Base-by-base conservation (phyloP, 768 basidiomycete genomes). In the Termitomyces heimii region DNA sequence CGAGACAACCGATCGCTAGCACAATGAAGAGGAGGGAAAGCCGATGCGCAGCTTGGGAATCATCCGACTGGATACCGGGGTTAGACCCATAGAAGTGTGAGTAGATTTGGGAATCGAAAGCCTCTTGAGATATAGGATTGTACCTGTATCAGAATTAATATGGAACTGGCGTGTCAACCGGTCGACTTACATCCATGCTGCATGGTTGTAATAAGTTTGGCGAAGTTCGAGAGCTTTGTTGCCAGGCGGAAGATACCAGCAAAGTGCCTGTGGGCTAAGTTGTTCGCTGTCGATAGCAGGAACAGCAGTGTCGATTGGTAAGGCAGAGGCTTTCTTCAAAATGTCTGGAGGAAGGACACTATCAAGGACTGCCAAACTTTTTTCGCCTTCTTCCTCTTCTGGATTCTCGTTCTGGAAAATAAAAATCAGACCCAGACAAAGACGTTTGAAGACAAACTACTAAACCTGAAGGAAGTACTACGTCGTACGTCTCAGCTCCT, bases 391-490 rank as follows among this genome's bases (percentile, higher is more conserved):
- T 24, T 82, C 80, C 14, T 79, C 80, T 56, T 86, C 84, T 14
- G 75, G 71, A 22, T 77, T 73, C 68, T 87, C 85, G 62, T 88
- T 85, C 85, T 87, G n/a, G 37, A 39, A 14, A 58, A 67, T 63
- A 31, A 46, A 51, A 54, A 59, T 50, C 61, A 56, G 60, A 52
- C 26, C 39, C 12, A 14, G n/a, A 13, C 10, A 16, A 40, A 48
- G 40, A 29, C 26, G 10, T 24, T 16, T 32, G 35, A 50, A 32
- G 20, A 39, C 13, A 20, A 13, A 56, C 14, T n/a, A 16, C 55
- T 16, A 45, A 20, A 66, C 89, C 79, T 89, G 85, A 40, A 89
- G 74, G 69, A 89, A 91, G 62, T 88, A 84, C 89, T 91, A 32
- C 31, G 39, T 60, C 54, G 54, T 56, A 47, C n/a, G 37, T 29